Conservation (phyloP, 1,139 yeast genomes). For the Entelexis sorbosivorans region DNA sequence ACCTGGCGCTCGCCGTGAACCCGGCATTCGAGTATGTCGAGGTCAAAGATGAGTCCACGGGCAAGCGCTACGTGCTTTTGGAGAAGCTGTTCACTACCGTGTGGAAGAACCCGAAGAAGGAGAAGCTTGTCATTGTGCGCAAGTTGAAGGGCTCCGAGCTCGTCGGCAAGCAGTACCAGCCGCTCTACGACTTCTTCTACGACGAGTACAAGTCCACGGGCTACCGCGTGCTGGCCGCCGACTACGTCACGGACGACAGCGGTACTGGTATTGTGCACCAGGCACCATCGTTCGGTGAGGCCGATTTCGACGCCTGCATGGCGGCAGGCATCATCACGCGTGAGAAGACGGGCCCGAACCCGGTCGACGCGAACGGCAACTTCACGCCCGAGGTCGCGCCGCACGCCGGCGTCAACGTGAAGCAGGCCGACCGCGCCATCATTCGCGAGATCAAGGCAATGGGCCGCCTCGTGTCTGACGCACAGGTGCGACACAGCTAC, state of each 20-base stretch:
- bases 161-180: conserved; percentile 68
- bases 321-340: conserved; percentile 64
- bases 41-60: conserved; percentile 78
- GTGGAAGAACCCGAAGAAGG: conserved; percentile 89
- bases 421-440: conserved; percentile 88
- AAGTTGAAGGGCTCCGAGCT: conserved; percentile 68
- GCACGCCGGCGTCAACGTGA: conserved; percentile 75
- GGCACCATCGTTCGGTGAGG: conserved; percentile 98
- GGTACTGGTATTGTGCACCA: conserved; percentile 99
- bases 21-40: conserved; percentile 86
- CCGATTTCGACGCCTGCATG: conserved; percentile 78
- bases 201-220: conserved; percentile 66
- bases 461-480: conserved; percentile 63
- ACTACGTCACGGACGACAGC: conserved; percentile 80
- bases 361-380: conserved; percentile 83
- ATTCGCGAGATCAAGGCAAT: conserved; percentile 70
- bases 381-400: conserved; percentile 66
- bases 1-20: conserved; percentile 81
- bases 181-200: conserved; percentile 70
- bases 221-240: conserved; percentile 69
- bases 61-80: conserved; percentile 65
- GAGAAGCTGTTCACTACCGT: conserved; percentile 71
- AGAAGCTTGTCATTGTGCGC: conserved; percentile 73
- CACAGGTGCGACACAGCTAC: conserved; percentile 88
- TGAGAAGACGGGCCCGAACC: conserved; percentile 71